A percentile compares a stretch with the other conserved stretches of the same genome.
Conservation (phyloP, 2,329 filamentous ascomycete genomes). For the Epichloe typhina region DNA sequence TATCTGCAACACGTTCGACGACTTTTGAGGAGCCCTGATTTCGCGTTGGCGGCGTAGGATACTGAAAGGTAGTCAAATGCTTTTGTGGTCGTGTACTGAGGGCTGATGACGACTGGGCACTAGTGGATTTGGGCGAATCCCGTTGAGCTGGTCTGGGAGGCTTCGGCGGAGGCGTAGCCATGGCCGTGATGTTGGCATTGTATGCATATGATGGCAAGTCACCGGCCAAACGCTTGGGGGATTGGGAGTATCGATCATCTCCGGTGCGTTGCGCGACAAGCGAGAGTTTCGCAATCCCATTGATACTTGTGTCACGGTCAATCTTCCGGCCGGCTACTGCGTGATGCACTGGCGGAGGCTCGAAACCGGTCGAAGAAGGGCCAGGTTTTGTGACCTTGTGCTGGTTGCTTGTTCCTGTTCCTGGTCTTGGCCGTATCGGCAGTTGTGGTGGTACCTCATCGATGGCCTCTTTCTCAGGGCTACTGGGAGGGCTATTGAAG, state of each 20-base stretch:
- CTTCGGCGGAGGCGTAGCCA: constrained; percentile 25
- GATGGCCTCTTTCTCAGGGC: constrained; percentile 39
- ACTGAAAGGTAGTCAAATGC: constrained; percentile 13
- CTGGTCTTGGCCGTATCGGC: constrained; percentile 36
- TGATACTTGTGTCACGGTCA: constrained; percentile 30
- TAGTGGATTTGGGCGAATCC: constrained; percentile 9
- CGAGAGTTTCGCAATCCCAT: constrained; percentile 23
- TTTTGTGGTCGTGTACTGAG: constrained; percentile 15
- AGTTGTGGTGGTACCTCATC: constrained; percentile 37
- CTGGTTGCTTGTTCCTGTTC: constrained; percentile 9
- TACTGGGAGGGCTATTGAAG: constrained; percentile 76
- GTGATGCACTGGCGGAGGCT: constrained; percentile 41
- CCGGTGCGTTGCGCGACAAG: constrained; percentile 28
- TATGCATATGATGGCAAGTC: constrained; percentile 7
- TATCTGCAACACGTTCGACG: constrained; percentile 22
- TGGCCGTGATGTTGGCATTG: background rate
- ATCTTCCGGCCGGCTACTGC: constrained; percentile 30
- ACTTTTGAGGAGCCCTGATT: constrained; percentile 19
- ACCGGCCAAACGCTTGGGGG: constrained; percentile 27
- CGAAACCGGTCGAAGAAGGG: constrained; percentile 21
- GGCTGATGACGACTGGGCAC: constrained; percentile 10
- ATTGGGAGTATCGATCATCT: constrained; percentile 34
- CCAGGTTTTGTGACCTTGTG: constrained; percentile 12
- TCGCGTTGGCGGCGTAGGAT: constrained; percentile 17
- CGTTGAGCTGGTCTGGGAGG: constrained; percentile 27